Base-by-base conservation (phyloP, 371 early-diverging fungal species). In the Rhizopus stolonifer region DNA sequence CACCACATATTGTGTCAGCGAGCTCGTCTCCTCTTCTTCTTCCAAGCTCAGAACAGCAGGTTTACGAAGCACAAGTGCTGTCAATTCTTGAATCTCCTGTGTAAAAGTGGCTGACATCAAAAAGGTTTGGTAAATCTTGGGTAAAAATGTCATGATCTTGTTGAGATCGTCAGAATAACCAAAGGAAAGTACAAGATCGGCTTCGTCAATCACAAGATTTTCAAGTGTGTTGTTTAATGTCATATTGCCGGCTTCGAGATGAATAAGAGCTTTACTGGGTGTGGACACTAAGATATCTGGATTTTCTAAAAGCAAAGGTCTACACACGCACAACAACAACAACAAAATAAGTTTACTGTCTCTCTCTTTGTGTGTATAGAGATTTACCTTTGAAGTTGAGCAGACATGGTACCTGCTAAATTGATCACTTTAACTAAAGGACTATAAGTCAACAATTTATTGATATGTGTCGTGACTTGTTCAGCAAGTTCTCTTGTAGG, bases 401-500 rank as follows among this genome's bases (percentile, higher is more conserved):
- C 69, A 2, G 84, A 61, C 33, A 76, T 75, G 58, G 86, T 86
- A 47, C 84, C 82, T 22, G 89, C 86, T 34, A 93, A 55, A 60
- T 90, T 93, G 40, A 86, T 79, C 3, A 82, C 78, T n/a, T 69
- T 80, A 17, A 92, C 74, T 7, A 80, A 65, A 33, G 84, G 73
- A 19, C 82, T 80, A 65, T 90, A 94, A 23, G 80, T 63, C 11
- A 83, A 56, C 49, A 97, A 68, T 45, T 89, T 83, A 31, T 84
- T 78, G 43, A 93, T 61, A 49, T 90, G 88, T 31, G 77, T 72
- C 10, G 84, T 77, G 10, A 96, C 95, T 74, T 98, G 98, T 64
- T 89, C 91, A 23, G 96, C 94, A 29, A 99, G 82, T 70, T 99
- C 99, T 47, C 94, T 80, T 0, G 98, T 98, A 3, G 99, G 99